Percentiles rank a stretch among this genome's conserved stretches.
Conservation (phyloP, 805 yeast genomes). For the Grigorovia jiainica region DNA sequence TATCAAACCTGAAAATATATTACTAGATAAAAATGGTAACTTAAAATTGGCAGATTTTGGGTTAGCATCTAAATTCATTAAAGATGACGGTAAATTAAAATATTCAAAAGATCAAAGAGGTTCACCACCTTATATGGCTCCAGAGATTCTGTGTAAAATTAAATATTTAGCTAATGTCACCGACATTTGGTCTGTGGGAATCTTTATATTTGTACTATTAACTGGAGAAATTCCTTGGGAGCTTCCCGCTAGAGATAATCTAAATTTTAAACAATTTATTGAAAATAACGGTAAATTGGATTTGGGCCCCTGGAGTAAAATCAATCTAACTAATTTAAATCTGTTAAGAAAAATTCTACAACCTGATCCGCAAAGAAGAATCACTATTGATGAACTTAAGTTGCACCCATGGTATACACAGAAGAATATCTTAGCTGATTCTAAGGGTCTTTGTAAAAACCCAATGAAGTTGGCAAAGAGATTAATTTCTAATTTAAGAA, state of each 20-base stretch:
- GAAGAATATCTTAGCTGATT: slow-evolving; percentile 35
- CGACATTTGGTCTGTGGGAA: slow-evolving; percentile 66
- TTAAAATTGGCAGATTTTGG: slow-evolving; percentile 74
- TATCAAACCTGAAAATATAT: slow-evolving; percentile 65
- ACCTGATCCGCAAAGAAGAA: slow-evolving; percentile 38
- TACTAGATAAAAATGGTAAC: slow-evolving; percentile 55
- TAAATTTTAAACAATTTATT: slow-evolving; percentile 35
- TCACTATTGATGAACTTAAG: slow-evolving; percentile 33
- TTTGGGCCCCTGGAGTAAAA: slow-evolving; percentile 45
- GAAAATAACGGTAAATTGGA: slow-evolving; percentile 38
- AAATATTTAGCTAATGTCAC: slow-evolving; percentile 47
- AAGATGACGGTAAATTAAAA: slow-evolving; percentile 39
- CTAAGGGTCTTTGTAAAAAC: slow-evolving; percentile 44
- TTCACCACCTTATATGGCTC: slow-evolving; percentile 73
- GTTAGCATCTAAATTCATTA: slow-evolving; percentile 50
- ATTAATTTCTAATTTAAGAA: slow-evolving; percentile 41
- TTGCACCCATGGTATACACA: slow-evolving; percentile 49
- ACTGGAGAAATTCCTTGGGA: slow-evolving; percentile 71
- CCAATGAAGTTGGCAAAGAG: slow-evolving; percentile 42
- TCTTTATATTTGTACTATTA: slow-evolving; percentile 50
- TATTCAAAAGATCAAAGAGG: slow-evolving; percentile 51
- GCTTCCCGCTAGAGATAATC: slow-evolving; percentile 45
- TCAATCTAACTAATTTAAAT: slow-evolving; percentile 41
- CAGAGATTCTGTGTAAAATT: slow-evolving; percentile 42
- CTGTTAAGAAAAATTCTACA: slow-evolving; percentile 44